Conservation (phyloP, 371 early-diverging fungal species). For the Massospora cicadina region DNA sequence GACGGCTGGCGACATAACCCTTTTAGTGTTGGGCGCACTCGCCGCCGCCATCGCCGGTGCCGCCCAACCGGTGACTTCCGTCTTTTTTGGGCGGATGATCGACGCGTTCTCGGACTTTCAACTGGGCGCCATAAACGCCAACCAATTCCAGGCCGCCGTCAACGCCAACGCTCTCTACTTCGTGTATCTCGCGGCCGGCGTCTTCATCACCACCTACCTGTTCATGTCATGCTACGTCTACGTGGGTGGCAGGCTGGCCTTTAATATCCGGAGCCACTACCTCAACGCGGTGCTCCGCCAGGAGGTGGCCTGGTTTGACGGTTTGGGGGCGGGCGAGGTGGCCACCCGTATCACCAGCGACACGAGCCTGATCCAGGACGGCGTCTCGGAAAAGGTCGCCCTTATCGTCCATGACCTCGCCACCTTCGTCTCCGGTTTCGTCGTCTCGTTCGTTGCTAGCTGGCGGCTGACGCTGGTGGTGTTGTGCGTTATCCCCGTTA, state of each 20-base stretch:
- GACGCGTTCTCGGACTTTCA: conserved; percentile 13
- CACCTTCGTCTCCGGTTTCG: conserved; percentile 13
- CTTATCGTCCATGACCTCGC: conserved; percentile 13
- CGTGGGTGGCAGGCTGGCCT: background rate
- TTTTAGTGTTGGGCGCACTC: conserved; percentile 18
- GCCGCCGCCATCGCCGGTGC: conserved; percentile 20
- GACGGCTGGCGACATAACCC: conserved; percentile 15
- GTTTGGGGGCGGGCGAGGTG: conserved; percentile 39
- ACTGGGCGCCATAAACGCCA: background rate
- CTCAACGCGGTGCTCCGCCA: conserved; percentile 3
- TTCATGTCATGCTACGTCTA: conserved; percentile 16
- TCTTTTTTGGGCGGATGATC: conserved; percentile 18
- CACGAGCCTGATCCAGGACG: conserved; percentile 36
- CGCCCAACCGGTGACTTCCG: conserved; percentile 18
- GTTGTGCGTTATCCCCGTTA: conserved; percentile 26
- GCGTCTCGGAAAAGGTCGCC: conserved; percentile 18
- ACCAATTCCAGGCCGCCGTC: conserved; percentile 1
- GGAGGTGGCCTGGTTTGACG: conserved; percentile 5
- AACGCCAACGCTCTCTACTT: conserved; percentile 29
- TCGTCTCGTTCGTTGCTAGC: conserved; percentile 39
- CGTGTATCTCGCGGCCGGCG: conserved; percentile 41
- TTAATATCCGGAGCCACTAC: conserved; percentile 1
- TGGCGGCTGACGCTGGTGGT: conserved; percentile 54
- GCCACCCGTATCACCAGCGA: conserved; percentile 64
- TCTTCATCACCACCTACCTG: conserved; percentile 16